Base-by-base conservation (phyloP, 2,329 filamentous ascomycete species). In the Diaporthe citrichinensis region DNA sequence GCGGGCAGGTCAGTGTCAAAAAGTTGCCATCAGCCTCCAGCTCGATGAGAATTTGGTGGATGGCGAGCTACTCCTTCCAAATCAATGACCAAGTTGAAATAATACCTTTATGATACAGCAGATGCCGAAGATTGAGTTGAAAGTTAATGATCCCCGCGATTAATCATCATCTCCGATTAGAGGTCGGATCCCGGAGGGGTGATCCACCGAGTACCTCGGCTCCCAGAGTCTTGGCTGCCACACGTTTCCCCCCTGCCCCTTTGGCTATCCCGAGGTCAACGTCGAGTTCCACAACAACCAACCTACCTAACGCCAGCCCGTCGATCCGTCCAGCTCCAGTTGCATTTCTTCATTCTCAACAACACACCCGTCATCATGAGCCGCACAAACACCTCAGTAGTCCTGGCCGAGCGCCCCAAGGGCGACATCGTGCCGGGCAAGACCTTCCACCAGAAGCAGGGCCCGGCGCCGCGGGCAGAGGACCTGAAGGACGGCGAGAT, bases 361-460 rank as follows among this genome's bases (percentile, higher is more conserved):
- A 7, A 3, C 15, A 3, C 15, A 59, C 3, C 17, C 39, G 25
- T 20, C 25, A 65, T 17, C 68, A 76, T 76, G 75, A 39, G 67
- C 59, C 53, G 51, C 51, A 72, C 76, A 46, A 76, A 28, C 62
- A 75, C 74, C 68, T 76, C 76, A n/a, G 57, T 76, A 76, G 86
- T 90, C 77, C 90, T 95, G 74, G 91, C 90, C 73, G 88, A 94
- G 84, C 88, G 93, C 65, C 93, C 93, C 20, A 87, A 84, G 74
- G 86, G 83, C 73, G 84, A 87, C 76, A 92, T 95, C 83, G 82
- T 94, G 74, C 90, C 91, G 3, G 92, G 92, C 77, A 83, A 90
- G 81, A 94, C 93, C 25, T 94, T 95, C 84, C 84, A 84, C 49
- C 80, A 88, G 53, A 87, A 90, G 79, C 85, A 84, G 61, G 83